These are phyloP conservation scores for Bocquillonia castaneifolia DNA, from an alignment of 441 rosid genomes.

Conservation along the genomic window DNA sequence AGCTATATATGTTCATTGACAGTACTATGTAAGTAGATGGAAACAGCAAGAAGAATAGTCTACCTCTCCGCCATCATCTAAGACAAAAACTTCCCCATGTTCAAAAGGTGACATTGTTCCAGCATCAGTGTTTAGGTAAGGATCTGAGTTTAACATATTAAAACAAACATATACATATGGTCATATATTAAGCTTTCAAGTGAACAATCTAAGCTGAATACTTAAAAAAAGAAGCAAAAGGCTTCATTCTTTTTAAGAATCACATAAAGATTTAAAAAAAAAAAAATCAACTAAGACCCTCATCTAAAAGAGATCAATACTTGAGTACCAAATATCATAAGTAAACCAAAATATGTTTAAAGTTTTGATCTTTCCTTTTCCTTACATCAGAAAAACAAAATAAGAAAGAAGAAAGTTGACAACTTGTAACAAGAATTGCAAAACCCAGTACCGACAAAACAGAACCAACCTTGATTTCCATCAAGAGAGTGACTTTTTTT, in stretches of 20 bases:
- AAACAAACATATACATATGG: neutral
- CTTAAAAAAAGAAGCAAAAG: neutral
- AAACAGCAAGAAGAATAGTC: neutral
- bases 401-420: neutral
- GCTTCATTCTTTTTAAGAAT: neutral
- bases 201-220: neutral
- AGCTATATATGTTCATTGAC: no score
- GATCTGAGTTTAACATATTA: conserved; percentile 47
- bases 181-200: neutral
- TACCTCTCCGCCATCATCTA: conserved; percentile 99
- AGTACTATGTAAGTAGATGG: neutral
- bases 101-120: conserved; percentile 99
- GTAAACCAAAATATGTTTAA: no score
- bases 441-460: neutral
- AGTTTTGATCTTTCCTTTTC: neutral
- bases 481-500: neutral
- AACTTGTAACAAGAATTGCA: neutral
- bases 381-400: neutral
- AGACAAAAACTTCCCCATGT: conserved; percentile 94
- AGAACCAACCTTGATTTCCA: neutral
- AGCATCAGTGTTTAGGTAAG: conserved; percentile 95
- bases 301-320: neutral
- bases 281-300: neutral
- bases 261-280: neutral
- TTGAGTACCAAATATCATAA: neutral